Evolutionary conservation across 805 yeast species (phyloP), one percentile per base, ranked within the genome.

Genomic region (Metschnikowia amazonensis): DNA sequence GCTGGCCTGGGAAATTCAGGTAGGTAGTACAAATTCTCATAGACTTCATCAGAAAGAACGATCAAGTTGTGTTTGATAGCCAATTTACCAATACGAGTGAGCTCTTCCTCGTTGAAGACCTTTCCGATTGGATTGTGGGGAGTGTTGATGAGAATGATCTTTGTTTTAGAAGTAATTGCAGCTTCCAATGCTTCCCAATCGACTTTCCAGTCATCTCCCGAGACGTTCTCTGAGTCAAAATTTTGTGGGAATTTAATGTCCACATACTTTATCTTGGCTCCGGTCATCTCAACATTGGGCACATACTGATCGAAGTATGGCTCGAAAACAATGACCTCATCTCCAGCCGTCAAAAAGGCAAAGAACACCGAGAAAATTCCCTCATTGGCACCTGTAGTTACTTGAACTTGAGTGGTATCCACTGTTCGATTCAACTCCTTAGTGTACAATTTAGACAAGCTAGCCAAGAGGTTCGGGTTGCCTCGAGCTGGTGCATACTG

Each of bases 121-220:
- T 94, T 94, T 21, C 99, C 99, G 48, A 92, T 79, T 23, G 99
- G 99, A 64, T 94, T 94, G 69, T 94, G 97, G 9, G 99, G 99
- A 14, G 96, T 82, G 70, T 94, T 94, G 48, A 94, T 65, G 21
- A 94, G 88, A 48, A 94, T 79, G 70, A 90, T 79, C 62, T 87
- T 90, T 7, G 99, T 94, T 58, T 80, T 83, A 20, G 75, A 67
- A 28, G 84, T 77, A 52, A 94, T 81, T 5, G 92, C 83, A 2
- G 72, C 71, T 54, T 84, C 84, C 44, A 94, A 74, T 52, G 84
- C 89, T 3, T 79, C 80, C 75, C 86, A 87, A 60, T 94, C 87
- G 44, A 94, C 74, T 32, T 72, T 74, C 98, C 98, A 94, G 52
- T 92, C 97, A 45, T 80, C 76, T 43, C 96, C 97, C 25, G 81